Conservation (phyloP, 179 eudicot genomes). For the Spergularia azorica region DNA sequence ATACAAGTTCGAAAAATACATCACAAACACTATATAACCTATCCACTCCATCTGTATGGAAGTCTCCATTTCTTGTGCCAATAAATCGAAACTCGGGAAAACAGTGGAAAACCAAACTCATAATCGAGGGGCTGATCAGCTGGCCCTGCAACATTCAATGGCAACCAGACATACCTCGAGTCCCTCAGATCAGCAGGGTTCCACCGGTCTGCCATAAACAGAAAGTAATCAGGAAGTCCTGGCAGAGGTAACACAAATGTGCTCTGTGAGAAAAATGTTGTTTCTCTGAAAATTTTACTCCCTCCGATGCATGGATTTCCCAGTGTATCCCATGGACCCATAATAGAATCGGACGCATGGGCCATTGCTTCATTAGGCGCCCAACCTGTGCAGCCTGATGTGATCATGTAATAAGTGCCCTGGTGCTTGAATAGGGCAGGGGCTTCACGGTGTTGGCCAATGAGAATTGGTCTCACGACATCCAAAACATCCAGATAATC, state of each 20-base stretch:
- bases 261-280: conserved; percentile 89
- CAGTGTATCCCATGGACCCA: conserved; percentile 91
- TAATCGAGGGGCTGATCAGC: conserved; percentile 76
- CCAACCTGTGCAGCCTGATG: conserved; percentile 96
- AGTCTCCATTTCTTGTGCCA: conserved; percentile 96
- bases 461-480: conserved; percentile 60
- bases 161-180: conserved; percentile 93
- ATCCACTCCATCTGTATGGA: too few relatives aligned
- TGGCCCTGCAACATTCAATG: conserved; percentile 68
- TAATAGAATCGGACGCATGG: conserved; percentile 73
- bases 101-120: conserved; percentile 84
- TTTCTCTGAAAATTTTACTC: conserved; percentile 55
- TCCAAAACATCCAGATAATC: conserved; percentile 74
- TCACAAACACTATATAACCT: conserved; percentile 6
- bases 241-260: conserved; percentile 83
- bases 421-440: conserved; percentile 84
- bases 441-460: conserved; percentile 84
- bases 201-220: conserved; percentile 97
- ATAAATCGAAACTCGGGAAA: conserved; percentile 88
- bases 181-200: conserved; percentile 90
- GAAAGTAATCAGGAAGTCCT: conserved; percentile 59
- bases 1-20: neutral
- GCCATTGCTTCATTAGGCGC: conserved; percentile 92
- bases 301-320: conserved; percentile 95
- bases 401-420: conserved; percentile 91